Percentiles rank a stretch among this genome's conserved stretches.
phyloP scores from a whole-genome alignment of 768 basidiomycete genomes.

The Kwoniella europaea region DNA sequence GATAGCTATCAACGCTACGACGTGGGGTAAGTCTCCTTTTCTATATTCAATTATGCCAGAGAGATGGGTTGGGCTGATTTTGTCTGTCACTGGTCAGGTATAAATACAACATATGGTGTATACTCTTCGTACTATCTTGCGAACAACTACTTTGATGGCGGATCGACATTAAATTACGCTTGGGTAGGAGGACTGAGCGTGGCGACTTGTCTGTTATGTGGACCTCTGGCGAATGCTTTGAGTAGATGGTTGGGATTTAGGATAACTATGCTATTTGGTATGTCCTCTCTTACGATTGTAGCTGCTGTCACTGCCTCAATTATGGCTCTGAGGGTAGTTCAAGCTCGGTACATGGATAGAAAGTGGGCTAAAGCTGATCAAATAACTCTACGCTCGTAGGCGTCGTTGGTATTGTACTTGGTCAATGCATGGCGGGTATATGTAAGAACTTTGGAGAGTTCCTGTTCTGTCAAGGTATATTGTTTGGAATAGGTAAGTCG shows the following conservation, averaged over 20 bases:
- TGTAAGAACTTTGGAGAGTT: conserved; percentile 39
- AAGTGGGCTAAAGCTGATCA: conserved; percentile 1
- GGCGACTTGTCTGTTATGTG: conserved; percentile 29
- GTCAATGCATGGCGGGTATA: conserved; percentile 48
- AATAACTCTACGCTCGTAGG: conserved; percentile 15
- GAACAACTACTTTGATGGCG: conserved; percentile 43
- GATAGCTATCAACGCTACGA: conserved; percentile 45
- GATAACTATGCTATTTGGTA: conserved; percentile 46
- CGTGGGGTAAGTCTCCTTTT: conserved; percentile 41
- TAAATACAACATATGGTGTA: conserved; percentile 54
- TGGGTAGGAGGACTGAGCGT: conserved; percentile 49
- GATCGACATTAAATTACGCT: conserved; percentile 40
- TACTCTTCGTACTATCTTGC: conserved; percentile 42
- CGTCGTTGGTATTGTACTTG: conserved; percentile 28
- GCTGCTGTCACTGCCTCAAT: too few species aligned
- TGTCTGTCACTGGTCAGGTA: conserved; percentile 16
- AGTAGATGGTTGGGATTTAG: conserved; percentile 24
- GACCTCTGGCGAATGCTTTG: conserved; percentile 39
- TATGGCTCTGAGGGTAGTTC: too few species aligned
- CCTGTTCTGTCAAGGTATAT: conserved; percentile 44
- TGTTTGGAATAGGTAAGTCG: conserved; percentile 40
- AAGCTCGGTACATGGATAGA: too few species aligned
- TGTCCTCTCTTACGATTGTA: conserved; percentile 25
- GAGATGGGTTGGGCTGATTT: too few species aligned
- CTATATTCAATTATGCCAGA: neutral